Percentiles rank a stretch among this genome's conserved stretches.
Evolutionary conservation across 2,329 filamentous ascomycete genomes (phyloP).

Genomic region (Fusarium udum): DNA sequence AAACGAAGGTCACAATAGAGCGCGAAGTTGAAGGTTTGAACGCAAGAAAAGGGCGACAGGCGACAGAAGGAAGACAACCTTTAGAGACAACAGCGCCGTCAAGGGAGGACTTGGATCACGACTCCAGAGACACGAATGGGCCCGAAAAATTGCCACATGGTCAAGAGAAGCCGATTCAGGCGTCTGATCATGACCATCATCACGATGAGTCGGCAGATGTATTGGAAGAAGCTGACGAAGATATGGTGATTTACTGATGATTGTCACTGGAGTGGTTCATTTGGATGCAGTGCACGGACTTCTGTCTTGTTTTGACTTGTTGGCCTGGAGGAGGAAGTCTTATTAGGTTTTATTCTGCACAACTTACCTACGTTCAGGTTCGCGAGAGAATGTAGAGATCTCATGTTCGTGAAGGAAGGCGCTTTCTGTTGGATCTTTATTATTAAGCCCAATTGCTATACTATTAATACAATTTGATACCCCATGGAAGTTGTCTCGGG

Average conservation of each 20-base stretch:
- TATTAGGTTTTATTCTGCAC: background rate
- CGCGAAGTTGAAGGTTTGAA: slow-evolving; percentile 73
- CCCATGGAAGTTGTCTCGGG: background rate
- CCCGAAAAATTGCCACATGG: slow-evolving; percentile 5
- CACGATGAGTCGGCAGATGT: slow-evolving; percentile 80
- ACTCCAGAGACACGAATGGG: slow-evolving; percentile 3
- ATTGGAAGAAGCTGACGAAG: slow-evolving; percentile 85
- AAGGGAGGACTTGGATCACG: slow-evolving; percentile 17
- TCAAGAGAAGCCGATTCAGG: slow-evolving; percentile 23
- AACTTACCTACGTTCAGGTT: background rate
- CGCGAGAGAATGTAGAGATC: background rate
- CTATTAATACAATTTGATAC: slow-evolving; percentile 22
- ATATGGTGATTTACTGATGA: slow-evolving; percentile 86
- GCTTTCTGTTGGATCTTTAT: slow-evolving; percentile 2
- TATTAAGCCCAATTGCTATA: background rate
- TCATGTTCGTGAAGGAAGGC: background rate
- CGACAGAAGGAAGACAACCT: slow-evolving; percentile 9
- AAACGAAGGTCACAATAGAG: slow-evolving; percentile 70
- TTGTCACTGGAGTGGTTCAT: background rate
- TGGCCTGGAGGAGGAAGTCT: background rate
- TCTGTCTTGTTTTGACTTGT: background rate
- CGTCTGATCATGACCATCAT: slow-evolving; percentile 44
- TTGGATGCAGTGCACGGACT: background rate
- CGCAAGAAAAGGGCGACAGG: slow-evolving; percentile 53
- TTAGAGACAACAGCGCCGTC: slow-evolving; percentile 22